Base-by-base conservation (phyloP, 177 flowering plant genomes). In the Vitis hybrid region DNA sequence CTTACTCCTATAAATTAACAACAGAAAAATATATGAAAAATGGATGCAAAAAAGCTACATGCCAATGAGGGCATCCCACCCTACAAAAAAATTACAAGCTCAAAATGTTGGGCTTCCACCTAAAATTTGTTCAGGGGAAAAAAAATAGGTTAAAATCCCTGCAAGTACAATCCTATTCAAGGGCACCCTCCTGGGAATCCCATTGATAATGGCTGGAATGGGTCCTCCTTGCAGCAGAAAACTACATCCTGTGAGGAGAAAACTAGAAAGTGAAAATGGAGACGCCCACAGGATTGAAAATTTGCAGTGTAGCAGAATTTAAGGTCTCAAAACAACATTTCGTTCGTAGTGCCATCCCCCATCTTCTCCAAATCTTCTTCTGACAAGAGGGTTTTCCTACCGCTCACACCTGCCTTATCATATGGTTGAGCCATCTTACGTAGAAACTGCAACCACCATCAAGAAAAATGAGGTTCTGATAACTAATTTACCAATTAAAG, bases 391-490 rank as follows among this genome's bases (percentile, higher is more conserved):
- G 99, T 95, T 78, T 84, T 93, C 79, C 77, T 85, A 66, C 91
- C 87, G 53, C 82, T 64, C 19, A 77, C 77, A 6, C 95, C 98
- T 17, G 87, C 69, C 76, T 90, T 94, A 65, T 94, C 99, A 71
- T 92, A 94, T 14, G 99, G 98, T 75, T 92, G 99, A 76, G 99
- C 98, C 98, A 95, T 95, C 78, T 88, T 95, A 61, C 90, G 82
- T 7, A 94, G 89, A 66, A 95, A 95, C 99, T 95, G 88, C 86
- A 86, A 0, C 64, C 76, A 70, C 3, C 10, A 19, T 59, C 2
- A 57, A 33, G 19, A 65, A 51, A 2, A 22, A 31, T 2, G 38
- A 52, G 44, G 19, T 6, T 10, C 7, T 4, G 28, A 49, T 44
- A 4, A 53, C 44, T 24, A 24, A 2, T 24, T 24, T 24, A 24